Conservation (phyloP, 345 rosid species). For the Trapa incisa region DNA sequence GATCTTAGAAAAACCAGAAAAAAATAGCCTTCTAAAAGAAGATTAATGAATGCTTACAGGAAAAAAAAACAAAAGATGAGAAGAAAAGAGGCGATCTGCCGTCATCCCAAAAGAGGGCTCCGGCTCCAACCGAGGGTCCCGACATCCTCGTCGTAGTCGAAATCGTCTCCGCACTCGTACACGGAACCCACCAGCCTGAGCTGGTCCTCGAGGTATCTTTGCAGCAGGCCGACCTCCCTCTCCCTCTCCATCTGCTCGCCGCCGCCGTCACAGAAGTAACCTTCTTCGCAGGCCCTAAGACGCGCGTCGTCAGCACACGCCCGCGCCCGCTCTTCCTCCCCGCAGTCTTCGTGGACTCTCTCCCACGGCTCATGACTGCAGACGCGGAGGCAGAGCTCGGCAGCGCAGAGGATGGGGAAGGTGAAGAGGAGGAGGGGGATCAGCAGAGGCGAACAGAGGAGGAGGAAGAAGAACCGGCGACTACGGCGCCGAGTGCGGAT, state of each 20-base stretch:
- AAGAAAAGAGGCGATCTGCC: neutral
- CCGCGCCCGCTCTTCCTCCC: conserved; percentile 4
- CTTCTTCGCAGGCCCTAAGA: conserved; percentile 45
- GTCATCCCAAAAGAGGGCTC: conserved; percentile 36
- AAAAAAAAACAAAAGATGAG: too few species aligned
- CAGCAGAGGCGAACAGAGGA: conserved; percentile 49
- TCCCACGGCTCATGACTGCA: conserved; percentile 13
- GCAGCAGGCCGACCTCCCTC: conserved; percentile 30
- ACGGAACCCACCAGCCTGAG: conserved; percentile 37
- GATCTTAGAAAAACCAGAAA: too few species aligned
- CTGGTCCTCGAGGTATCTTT: conserved; percentile 62
- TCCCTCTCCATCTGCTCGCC: conserved; percentile 5
- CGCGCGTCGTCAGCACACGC: conserved; percentile 17
- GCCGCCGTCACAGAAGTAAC: conserved; percentile 16
- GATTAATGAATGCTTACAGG: too few species aligned
- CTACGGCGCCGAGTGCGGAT: conserved; percentile 34
- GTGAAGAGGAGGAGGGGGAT: conserved; percentile 40
- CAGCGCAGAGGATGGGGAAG: conserved; percentile 39
- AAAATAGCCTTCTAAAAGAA: too few species aligned
- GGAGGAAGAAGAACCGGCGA: conserved; percentile 30
- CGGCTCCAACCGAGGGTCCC: conserved; percentile 10
- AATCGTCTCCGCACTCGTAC: conserved; percentile 36
- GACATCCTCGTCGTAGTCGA: conserved; percentile 7
- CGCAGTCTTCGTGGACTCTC: neutral
- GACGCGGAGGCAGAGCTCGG: conserved; percentile 32